Conservation (phyloP, 306 rosid genomes). For the Inga leiocalycina region DNA sequence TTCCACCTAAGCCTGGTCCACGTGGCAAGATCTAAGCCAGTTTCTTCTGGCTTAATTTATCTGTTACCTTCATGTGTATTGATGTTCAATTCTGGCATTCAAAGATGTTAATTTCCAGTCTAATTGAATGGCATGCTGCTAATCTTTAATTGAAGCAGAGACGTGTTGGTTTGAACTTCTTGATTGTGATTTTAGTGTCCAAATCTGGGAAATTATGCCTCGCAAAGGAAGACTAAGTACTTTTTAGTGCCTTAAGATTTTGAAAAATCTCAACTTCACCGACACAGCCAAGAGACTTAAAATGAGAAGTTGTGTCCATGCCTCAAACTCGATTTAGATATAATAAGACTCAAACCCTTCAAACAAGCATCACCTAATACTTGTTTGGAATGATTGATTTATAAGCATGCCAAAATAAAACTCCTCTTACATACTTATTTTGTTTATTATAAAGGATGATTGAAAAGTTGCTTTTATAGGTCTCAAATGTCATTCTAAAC, state of each 20-base stretch:
- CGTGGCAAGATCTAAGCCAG: constrained; percentile 86
- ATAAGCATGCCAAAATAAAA: no score
- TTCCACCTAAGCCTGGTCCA: constrained; percentile 88
- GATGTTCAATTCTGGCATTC: constrained; percentile 43
- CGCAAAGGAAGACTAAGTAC: background rate
- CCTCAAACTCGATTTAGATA: background rate
- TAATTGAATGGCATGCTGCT: constrained; percentile 37
- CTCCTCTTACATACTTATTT: no score
- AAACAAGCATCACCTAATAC: background rate
- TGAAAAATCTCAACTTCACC: background rate
- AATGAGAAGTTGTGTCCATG: background rate
- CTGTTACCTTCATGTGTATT: constrained; percentile 52
- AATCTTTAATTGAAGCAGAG: constrained; percentile 21
- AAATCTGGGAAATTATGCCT: background rate
- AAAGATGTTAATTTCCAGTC: constrained; percentile 41
- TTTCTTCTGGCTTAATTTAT: constrained; percentile 1
- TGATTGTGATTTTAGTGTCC: constrained; percentile 4
- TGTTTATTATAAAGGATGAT: rapidly evolving
- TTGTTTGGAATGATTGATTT: background rate
- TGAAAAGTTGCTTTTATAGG: no score
- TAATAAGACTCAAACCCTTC: background rate
- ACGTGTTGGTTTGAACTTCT: constrained; percentile 11
- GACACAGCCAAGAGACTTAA: background rate
- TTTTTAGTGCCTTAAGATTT: background rate
- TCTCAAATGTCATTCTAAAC: no score